Evolutionary conservation across 169 alveolate genomes (phyloP).

Genomic region (Cryptosporidium meleagridis): DNA sequence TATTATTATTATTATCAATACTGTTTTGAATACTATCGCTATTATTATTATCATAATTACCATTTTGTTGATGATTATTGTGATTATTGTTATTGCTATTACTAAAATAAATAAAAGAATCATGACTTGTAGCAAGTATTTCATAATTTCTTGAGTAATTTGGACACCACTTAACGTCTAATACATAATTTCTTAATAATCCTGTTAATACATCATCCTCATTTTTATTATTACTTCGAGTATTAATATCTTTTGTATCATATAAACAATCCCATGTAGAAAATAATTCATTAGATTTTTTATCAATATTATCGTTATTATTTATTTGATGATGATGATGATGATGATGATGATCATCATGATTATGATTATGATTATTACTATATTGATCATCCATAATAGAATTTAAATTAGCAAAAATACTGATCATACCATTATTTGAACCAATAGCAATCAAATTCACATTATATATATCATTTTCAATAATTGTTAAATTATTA

Average conservation of each 20-base stretch:
- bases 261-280: slow-evolving; percentile 1
- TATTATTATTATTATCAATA: no score
- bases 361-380: background rate
- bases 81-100: background rate
- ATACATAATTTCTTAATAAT: background rate
- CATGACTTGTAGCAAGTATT: slow-evolving; percentile 55
- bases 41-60: background rate
- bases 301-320: background rate
- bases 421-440: slow-evolving; percentile 8
- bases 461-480: background rate
- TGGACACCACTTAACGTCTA: slow-evolving; percentile 68
- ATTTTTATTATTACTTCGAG: background rate
- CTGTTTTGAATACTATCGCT: no score
- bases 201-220: background rate
- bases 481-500: slow-evolving; percentile 3
- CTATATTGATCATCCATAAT: background rate
- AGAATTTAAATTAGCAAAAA: background rate
- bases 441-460: slow-evolving; percentile 29
- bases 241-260: slow-evolving; percentile 5
- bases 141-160: slow-evolving; percentile 63
- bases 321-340: background rate
- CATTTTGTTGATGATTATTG: background rate
- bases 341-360: no score
- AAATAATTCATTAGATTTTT: background rate
- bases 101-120: background rate